Conservation (phyloP, 768 basidiomycete species). For the Rhizopogon rudus region DNA sequence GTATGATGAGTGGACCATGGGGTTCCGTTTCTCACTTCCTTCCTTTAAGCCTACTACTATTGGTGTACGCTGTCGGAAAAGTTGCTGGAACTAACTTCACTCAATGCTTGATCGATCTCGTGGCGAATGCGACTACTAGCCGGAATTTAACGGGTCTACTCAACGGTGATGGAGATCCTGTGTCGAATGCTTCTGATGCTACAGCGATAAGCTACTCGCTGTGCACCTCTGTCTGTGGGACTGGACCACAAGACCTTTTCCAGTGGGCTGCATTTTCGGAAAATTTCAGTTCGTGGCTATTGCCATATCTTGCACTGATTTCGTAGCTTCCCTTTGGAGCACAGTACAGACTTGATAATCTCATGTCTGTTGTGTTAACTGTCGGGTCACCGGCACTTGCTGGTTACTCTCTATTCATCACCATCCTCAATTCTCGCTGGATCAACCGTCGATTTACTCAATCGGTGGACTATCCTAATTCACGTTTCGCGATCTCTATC, state of each 20-base stretch:
- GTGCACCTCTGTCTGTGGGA: constrained; percentile 8
- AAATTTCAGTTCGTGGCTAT: constrained; percentile 38
- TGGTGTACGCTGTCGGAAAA: neutral
- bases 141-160: no score
- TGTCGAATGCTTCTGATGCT: no score
- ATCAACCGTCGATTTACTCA: constrained; percentile 26
- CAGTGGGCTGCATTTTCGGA: constrained; percentile 19
- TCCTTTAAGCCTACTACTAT: neutral
- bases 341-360: constrained; percentile 33
- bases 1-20: neutral
- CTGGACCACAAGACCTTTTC: constrained; percentile 5
- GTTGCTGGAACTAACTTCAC: neutral
- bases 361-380: constrained; percentile 36
- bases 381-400: constrained; percentile 42
- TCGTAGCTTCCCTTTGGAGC: constrained; percentile 45
- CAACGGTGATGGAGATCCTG: no score
- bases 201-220: no score
- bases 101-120: constrained; percentile 10
- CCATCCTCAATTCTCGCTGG: constrained; percentile 40
- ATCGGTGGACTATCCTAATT: constrained; percentile 21
- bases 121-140: neutral
- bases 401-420: constrained; percentile 38
- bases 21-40: neutral
- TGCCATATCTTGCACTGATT: constrained; percentile 44
- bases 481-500: constrained; percentile 9